Evolutionary conservation across 163 green algal species (phyloP).

Genomic region (Chlorella variabilis): DNA sequence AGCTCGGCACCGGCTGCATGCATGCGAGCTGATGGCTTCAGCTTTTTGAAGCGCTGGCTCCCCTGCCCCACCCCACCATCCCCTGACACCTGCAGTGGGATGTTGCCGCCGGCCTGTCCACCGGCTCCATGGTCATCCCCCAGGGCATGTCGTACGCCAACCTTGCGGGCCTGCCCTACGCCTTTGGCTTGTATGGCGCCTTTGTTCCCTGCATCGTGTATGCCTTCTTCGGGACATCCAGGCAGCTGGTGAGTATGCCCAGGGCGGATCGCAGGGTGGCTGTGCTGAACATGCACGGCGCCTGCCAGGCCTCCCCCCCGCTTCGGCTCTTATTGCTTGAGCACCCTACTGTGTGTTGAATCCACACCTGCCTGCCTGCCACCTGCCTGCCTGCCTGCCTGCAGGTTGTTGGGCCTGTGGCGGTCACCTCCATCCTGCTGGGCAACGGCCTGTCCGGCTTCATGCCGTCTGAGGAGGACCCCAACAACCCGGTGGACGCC

Average conservation of each 20-base stretch:
- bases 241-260: constrained; percentile 64
- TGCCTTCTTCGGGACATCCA: constrained; percentile 69
- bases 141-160: constrained; percentile 73
- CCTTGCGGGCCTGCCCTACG: constrained; percentile 52
- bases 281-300: too few species aligned
- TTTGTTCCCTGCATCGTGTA: constrained; percentile 84
- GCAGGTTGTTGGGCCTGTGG: constrained; percentile 79
- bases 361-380: background rate
- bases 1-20: too few species aligned
- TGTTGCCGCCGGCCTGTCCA: constrained; percentile 59
- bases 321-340: background rate
- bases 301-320: too few species aligned
- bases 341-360: too few species aligned
- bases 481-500: constrained; percentile 48
- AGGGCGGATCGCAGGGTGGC: too few species aligned
- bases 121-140: constrained; percentile 72
- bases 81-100: constrained; percentile 37
- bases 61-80: constrained; percentile 49
- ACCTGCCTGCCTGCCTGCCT: too few species aligned
- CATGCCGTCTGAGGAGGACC: constrained; percentile 34
- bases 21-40: too few species aligned
- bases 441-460: constrained; percentile 52
- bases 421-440: constrained; percentile 81
- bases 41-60: too few species aligned
- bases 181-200: constrained; percentile 66